Conservation (phyloP, 2,329 filamentous ascomycete species). For the Colletotrichum lentis region DNA sequence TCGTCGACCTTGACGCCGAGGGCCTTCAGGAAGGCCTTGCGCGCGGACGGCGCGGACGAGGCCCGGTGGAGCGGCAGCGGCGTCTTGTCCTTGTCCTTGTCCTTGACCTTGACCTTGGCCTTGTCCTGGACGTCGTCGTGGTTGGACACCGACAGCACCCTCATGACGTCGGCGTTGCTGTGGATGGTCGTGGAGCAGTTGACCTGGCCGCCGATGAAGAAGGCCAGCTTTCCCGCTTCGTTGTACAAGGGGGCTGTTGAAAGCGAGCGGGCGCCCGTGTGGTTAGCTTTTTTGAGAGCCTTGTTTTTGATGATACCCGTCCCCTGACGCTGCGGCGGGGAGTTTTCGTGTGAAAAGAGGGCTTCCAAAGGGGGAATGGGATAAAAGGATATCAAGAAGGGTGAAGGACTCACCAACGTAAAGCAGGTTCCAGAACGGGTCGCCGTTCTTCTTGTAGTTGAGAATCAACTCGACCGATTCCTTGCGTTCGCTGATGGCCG, state of each 20-base stretch:
- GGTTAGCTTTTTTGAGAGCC: background rate
- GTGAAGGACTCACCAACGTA: constrained; percentile 59
- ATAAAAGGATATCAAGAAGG: no score
- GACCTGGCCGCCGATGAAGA: constrained; percentile 62
- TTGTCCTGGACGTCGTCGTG: background rate
- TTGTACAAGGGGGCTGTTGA: constrained; percentile 53
- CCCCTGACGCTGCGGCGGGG: no score
- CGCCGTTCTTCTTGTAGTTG: constrained; percentile 60
- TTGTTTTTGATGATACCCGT: no score
- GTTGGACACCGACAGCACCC: constrained; percentile 46
- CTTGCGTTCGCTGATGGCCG: constrained; percentile 52
- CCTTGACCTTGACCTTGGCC: background rate
- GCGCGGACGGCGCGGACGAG: constrained; percentile 16
- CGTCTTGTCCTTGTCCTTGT: background rate
- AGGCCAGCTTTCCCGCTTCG: constrained; percentile 53
- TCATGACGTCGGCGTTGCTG: constrained; percentile 57
- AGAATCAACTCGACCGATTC: constrained; percentile 60
- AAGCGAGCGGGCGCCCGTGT: background rate
- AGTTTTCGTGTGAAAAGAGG: no score
- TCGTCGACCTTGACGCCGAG: constrained; percentile 12
- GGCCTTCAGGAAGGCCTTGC: constrained; percentile 28
- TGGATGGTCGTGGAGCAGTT: constrained; percentile 62
- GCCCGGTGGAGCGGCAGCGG: constrained; percentile 3
- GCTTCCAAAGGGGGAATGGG: no score
- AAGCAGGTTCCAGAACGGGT: constrained; percentile 66